Evolutionary conservation across 106 monocot species (phyloP), one percentile per base, ranked within the genome.

Genomic region (Platanthera zijinensis): DNA sequence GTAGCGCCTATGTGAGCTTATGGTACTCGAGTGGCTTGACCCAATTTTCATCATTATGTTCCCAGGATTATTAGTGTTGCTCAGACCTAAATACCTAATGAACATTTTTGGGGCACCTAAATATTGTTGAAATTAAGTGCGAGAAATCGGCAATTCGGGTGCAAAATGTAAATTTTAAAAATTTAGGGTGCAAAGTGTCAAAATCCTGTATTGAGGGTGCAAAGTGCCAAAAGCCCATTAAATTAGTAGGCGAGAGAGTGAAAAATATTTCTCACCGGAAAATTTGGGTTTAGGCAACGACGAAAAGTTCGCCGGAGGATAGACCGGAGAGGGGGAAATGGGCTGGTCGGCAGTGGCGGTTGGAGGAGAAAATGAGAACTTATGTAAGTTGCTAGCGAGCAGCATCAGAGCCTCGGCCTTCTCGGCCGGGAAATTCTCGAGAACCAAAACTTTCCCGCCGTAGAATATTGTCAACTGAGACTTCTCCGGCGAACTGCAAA

Each of bases 331-430:
- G 11, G 70, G 45, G 48, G 17, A 48, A 48, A 14, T 28, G 14
- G 45, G 48, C 56, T 11, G 19, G 30, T 75, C 69, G 10, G 59
- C 25, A 6, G 78, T 10, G n/a, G 49, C 47, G 45, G 49, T 8
- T 51, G 78, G 22, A 59, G 72, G 45, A 10, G 78, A 28, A 15
- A 69, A 8, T 12, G 30, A 39, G 6, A 10, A n/a, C 25, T 64
- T 80, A 4, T 72, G 45, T 46, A 7, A 52, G 0, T 57, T 75
- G 67, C 75, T 68, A 4, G 80, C 75, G 5, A 80, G 75, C 69
- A 67, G 75, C 80, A 80, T 80, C 75, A 80, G 49, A 68, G 68
- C 75, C 9, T 11, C 50, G 0, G 75, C 80, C 62, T 80, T 80
- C 4, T 80, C 75, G 7, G 80, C 52, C 22, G 75, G 80, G 39